Evolutionary conservation across 2,329 filamentous ascomycete genomes (phyloP), one percentile per base, ranked within the genome.

Genomic region (Neofusicoccum sp.): DNA sequence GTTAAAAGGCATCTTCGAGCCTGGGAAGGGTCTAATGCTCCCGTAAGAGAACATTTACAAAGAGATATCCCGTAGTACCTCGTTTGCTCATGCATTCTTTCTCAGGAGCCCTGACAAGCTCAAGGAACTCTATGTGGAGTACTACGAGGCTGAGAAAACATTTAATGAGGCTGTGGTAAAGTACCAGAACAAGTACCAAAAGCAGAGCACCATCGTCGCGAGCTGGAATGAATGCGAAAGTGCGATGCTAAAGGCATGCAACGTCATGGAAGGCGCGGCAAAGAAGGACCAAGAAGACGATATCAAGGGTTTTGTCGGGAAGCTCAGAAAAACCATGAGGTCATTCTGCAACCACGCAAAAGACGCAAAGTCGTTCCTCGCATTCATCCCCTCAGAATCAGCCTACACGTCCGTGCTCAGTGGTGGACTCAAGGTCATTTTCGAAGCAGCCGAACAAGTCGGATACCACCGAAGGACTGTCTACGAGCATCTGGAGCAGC

Each of bases 401-500:
- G 39, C 61, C 12, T 62, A 61, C 41, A 61, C 54, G 4, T 65
- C 64, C 39, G 61, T 65, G 22, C 56, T 65, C 14, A 64, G 61
- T 34, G 64, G 61, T n/a, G 49, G 64, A 31, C 39, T 65, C 3
- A 65, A 61, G 31, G 52, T 61, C n/a, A 62, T 65, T 11, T 65
- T 65, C 41, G 49, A 56, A n/a, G 64, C 54, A 12, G 44, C 63
- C 12, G 39, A 58, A 6, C 29, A 56, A 6, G 56, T 61, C 11
- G 56, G 64, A 12, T 14, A 56, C 29, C 58, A 65, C 43, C 54
- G 64, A 16, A 31, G 52, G 16, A 61, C 63, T 34, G 56, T 65
- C 3, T 65, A 65, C 41, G 52, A 56, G n/a, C 58, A 61, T 14
- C 22, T 65, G 7, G 61, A 65, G 50, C 47, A 47, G 4, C 39